Base-by-base conservation (phyloP, 768 basidiomycete genomes). In the Boletus insuetus region DNA sequence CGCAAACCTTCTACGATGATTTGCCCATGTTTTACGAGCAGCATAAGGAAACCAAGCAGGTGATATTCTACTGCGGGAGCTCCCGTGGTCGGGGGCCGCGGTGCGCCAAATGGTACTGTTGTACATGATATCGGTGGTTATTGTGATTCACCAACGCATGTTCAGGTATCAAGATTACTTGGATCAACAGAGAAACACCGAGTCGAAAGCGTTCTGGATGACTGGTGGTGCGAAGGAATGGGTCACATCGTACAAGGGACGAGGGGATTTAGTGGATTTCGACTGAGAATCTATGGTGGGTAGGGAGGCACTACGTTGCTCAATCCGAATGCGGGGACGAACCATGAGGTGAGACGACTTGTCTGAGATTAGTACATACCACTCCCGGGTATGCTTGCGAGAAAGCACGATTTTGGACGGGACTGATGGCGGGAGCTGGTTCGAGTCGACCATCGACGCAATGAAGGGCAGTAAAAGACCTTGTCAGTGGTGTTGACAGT, bases 31-130 rank as follows among this genome's bases (percentile, higher is more conserved):
- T 83, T 60, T 72, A 76, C 29, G 70, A 77, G 29, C 69, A 71
- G 48, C 75, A 79, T 58, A 69, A 69, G 47, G 60, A 72, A 22
- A 76, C 71, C 0, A 60, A 68, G 11, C 67, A 69, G 13, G 79
- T 84, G 9, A 74, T 84, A 8, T 84, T 84, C 54, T 84, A 84
- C 53, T 84, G 81, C 53, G 68, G 73, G 40, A 79, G 79, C 59
- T 82, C 80, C 1, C 69, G 71, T 40, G 82, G 81, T 17, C 71
- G 83, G 29, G 82, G 73, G 1, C 81, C 82, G 16, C 72, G 82
- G 13, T 29, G 29, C 34, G 82, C 81, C 19, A 77, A 75, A 65
- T 84, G 82, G 83, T 82, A 64, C 32, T 72, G 22, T 52, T 6
- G 34, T 35, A 2, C 24, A 20, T 17, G 13, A 16, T 9, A 3